Evolutionary conservation across 768 basidiomycete genomes (phyloP).

Genomic region (Infundibulicybe gibba): DNA sequence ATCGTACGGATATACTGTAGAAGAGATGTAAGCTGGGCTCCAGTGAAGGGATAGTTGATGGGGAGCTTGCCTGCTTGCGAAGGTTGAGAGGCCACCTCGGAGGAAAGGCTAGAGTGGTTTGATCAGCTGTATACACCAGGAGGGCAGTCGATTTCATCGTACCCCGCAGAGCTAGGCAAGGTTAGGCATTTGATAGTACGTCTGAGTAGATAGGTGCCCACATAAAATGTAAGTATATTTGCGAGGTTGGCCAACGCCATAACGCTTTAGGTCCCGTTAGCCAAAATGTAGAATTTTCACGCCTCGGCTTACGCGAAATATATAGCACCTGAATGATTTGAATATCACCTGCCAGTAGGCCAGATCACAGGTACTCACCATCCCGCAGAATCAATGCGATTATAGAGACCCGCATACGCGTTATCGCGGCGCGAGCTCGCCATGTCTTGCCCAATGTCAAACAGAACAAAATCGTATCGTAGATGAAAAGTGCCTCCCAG

Average conservation of each 20-base stretch:
- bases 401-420: too few relatives aligned
- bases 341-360: too few relatives aligned
- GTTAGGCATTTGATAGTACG: too few relatives aligned
- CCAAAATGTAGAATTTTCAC: too few relatives aligned
- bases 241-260: slow-evolving; percentile 45
- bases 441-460: slow-evolving; percentile 40
- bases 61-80: slow-evolving; percentile 36
- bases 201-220: background rate
- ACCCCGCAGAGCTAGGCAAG: too few relatives aligned
- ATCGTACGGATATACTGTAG: slow-evolving; percentile 40
- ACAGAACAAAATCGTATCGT: slow-evolving; percentile 40
- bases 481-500: slow-evolving; percentile 45
- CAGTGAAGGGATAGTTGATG: background rate
- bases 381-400: too few relatives aligned
- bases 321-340: too few relatives aligned
- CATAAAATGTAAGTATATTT: slow-evolving; percentile 34
- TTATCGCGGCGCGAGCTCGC: slow-evolving; percentile 7
- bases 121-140: too few relatives aligned
- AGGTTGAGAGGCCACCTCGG: background rate
- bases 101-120: too few relatives aligned
- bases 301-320: too few relatives aligned
- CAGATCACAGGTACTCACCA: too few relatives aligned
- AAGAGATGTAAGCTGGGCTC: background rate
- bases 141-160: too few relatives aligned
- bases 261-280: slow-evolving; percentile 23